Evolutionary conservation across 2,329 filamentous ascomycete species (phyloP), one percentile per base, ranked within the genome.

Genomic region (Macrophomina pseudophaseolina): DNA sequence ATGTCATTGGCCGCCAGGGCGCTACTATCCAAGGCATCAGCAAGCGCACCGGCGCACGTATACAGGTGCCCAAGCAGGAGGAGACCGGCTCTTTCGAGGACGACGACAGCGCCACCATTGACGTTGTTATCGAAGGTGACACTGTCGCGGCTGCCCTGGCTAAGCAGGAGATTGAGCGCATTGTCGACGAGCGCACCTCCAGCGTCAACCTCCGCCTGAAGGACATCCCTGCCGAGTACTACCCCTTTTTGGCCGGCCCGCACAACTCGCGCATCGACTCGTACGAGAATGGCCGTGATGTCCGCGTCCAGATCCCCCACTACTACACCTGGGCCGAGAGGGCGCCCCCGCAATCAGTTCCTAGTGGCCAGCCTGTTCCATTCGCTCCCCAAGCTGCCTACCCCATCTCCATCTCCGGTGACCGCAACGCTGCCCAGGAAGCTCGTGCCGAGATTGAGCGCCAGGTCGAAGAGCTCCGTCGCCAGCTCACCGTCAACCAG

Each of bases 1-100:
- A 94, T 79, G 94, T 99, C 79, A 98, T 99, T 76, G 96, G 95
- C 72, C 93, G 92, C 75, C 90, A 91, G 75, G 96, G 96, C 67
- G 87, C 92, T 32, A 94, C 91, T 69, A 96, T 99, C 77, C 94
- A 96, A 81, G 87, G 90, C 54, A 89, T 99, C 64, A 92, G 94
- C 80, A 92, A 94, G 78, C 90, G 91, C 79, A 95, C 93, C 3
- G 94, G 94, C 69, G 94, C 95, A 64, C 89, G 89, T 70, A 94
- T 99, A 74, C 92, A 97, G 76, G 88, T 99, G 68, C 94, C 94
- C 68, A 94, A 91, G 80, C 85, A 86, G 28, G 92, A 96, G 49
- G 90, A 91, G 30, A 82, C 80, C 64, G 82, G 84, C 33, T 79
- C 83, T 28, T 86, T 91, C 18, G 93, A 95, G 53, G 92, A 97